Evolutionary conservation across 352 stramenopile species (phyloP), one percentile per base, ranked within the genome.

Genomic region (Stephanocyclus meneghinianus): DNA sequence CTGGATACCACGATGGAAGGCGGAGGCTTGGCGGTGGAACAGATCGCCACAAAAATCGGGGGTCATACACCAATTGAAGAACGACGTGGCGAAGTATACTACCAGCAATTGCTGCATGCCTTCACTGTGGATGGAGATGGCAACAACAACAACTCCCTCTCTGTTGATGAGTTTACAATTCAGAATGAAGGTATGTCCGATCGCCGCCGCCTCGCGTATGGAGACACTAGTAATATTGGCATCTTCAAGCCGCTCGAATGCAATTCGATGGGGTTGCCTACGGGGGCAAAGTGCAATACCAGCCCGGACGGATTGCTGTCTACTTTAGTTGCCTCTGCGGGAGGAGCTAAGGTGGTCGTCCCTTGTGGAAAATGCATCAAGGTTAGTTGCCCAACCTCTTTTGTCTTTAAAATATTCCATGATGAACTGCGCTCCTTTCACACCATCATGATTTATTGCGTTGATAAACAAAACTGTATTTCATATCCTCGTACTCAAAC

Each of bases 321-420:
- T 5, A 13, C 69, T 40, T 2, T 78, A 9, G 64, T 78, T 48
- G 30, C 51, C 21, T 16, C 4, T 44, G 56, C 50, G n/a, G 21
- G 26, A 13, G 42, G 42, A 13, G 71, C 35, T 2, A 47, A 62
- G 29, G 59, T 78, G 9, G 40, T 69, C 11, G 65, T 84, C 6
- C 76, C 70, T 2, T 84, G 76, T 65, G 76, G 76, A n/a, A 51
- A 59, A 35, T 84, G 76, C 61, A 71, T 68, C 66, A 59, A 59
- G 48, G 71, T 78, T 29, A 63, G 62, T 26, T 26, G 21, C 21
- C 21, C 21, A 26, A 26, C 21, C 21, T 26, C 21, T 26, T 26
- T 26, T 26, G 21, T 26, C 21, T 26, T 26, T 26, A 26, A 26
- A 26, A 26, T 26, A 26, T 26, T 26, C 21, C 21, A 26, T 26